Conservation (phyloP, 139 green algal species). For the Chlorella sp. region DNA sequence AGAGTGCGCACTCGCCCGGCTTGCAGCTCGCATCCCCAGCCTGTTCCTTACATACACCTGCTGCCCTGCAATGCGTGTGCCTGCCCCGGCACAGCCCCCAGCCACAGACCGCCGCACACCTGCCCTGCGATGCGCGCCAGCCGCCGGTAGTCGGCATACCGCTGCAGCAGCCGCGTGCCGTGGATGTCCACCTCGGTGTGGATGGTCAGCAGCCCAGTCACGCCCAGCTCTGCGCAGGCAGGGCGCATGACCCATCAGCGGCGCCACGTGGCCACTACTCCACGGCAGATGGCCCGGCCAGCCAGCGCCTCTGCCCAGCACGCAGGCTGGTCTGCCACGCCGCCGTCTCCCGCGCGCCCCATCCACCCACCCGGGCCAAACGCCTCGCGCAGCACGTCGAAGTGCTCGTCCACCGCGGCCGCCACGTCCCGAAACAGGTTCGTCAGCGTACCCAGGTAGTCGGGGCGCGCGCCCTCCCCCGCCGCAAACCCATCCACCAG, state of each 20-base stretch:
- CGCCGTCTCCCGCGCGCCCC: too few relatives aligned
- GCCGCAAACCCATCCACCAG: slow-evolving; percentile 45
- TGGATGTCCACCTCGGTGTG: slow-evolving; percentile 78
- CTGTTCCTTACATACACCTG: too few relatives aligned
- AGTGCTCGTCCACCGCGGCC: slow-evolving; percentile 80
- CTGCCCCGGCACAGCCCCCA: too few relatives aligned
- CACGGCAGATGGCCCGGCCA: too few relatives aligned
- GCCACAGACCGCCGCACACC: too few relatives aligned
- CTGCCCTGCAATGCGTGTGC: too few relatives aligned
- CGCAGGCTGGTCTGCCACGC: too few relatives aligned
- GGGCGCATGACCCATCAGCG: too few relatives aligned
- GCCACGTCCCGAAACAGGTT: slow-evolving; percentile 85
- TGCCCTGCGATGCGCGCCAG: slow-evolving; percentile 67
- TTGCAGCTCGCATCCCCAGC: too few relatives aligned
- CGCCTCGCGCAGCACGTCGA: slow-evolving; percentile 56
- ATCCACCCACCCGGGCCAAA: slow-evolving; percentile 72
- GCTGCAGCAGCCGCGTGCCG: slow-evolving; percentile 68
- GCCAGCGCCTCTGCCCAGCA: too few relatives aligned
- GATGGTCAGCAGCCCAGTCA: slow-evolving; percentile 30
- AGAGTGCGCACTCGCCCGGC: too few relatives aligned
- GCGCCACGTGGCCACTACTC: too few relatives aligned
- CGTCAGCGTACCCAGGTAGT: slow-evolving; percentile 76
- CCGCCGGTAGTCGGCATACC: slow-evolving; percentile 72
- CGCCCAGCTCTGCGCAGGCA: slow-evolving; percentile 14
- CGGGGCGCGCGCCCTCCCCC: slow-evolving; percentile 27